Evolutionary conservation across 1,139 yeast genomes (phyloP), one percentile per base, ranked within the genome.

Genomic region (Debaryomyces nepalensis): DNA sequence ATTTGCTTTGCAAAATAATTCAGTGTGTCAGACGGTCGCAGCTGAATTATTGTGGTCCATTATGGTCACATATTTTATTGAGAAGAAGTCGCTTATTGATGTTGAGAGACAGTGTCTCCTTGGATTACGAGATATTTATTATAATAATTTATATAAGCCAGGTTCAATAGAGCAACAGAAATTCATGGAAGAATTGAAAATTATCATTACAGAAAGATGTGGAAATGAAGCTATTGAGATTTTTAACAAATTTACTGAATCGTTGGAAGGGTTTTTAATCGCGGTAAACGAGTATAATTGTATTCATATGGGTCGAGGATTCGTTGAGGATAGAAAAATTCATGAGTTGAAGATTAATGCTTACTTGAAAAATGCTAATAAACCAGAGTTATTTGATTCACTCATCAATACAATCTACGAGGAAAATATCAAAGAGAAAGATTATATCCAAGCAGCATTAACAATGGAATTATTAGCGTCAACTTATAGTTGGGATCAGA

Each of bases 241-340:
- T 35, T 71, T 85, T 38, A 66, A 74, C 48, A 66, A 68, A 37
- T 79, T 84, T 43, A 70, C 84, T 46, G 77, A 76, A 45, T 82
- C 79, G 43, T 59, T 87, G 32, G 62, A 81, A 26, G 84, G 81
- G 23, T 87, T 88, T 63, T 65, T 88, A 48, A 79, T 77, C 41
- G 80, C 83, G 16, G 73, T 87, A 55, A 75, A 82, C 47, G 89
- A 87, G 54, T 77, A 86, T 54, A 79, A 79, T 51, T 77, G 79
- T 50, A 88, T 89, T 44, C 96, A 97, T 15, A 77, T 77, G 38
- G 93, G 91, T 15, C 83, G 84, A 35, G 96, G 89, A 55, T 89
- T 85, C 62, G 93, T 86, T 53, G 95, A 87, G 57, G 96, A 89
- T 61, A 73, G 96, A 58, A 84, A 90, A 3, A 85, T 87, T 77